Evolutionary conservation across 164 flowering plant genomes (phyloP), one percentile per base, ranked within the genome.

Genomic region (Dillenia suffruticosa): DNA sequence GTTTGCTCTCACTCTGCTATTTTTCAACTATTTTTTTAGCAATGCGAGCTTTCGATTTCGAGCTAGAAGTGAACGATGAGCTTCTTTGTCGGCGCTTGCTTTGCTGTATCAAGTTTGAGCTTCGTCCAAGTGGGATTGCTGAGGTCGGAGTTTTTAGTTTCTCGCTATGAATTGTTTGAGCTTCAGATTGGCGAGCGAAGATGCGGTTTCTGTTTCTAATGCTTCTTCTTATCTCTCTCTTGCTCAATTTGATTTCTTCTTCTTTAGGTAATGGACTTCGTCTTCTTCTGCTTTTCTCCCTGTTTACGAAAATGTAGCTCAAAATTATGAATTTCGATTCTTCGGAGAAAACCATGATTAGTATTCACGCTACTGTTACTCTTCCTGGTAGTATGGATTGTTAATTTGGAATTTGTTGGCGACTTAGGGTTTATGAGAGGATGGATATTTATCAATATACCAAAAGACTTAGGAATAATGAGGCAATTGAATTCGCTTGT

Each of bases 201-300:
- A 76, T 76, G 84, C 72, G 59, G 52, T 15, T 51, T 46, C 12
- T 69, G 65, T 57, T 65, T 60, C 58, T 70, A 61, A 66, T 76
- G 32, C 68, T 67, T 45, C 65, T 77, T 57, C 56, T 51, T 55
- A 32, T 32, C 7, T 32, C 40, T 32, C 40, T 32, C 5, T 52
- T 71, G 55, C 69, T 78, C 64, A 49, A 60, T 61, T 69, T 66
- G 52, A 49, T 51, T 58, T 57, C 66, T 40, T 61, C 64, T 22
- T 59, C 70, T 65, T 59, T 51, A 59, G 81, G 87, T 82, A 76
- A 32, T n/a, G 47, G 56, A 26, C 46, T 11, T 40, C 40, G 15
- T 2, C 1, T 49, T n/a, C 11, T 44, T 43, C 11, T 14, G 19
- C 17, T 58, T 46, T 22, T 4, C 3, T 44, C 52, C 12, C 12